Base-by-base conservation (phyloP, 441 rosid species). In the Melastoma candidum region DNA sequence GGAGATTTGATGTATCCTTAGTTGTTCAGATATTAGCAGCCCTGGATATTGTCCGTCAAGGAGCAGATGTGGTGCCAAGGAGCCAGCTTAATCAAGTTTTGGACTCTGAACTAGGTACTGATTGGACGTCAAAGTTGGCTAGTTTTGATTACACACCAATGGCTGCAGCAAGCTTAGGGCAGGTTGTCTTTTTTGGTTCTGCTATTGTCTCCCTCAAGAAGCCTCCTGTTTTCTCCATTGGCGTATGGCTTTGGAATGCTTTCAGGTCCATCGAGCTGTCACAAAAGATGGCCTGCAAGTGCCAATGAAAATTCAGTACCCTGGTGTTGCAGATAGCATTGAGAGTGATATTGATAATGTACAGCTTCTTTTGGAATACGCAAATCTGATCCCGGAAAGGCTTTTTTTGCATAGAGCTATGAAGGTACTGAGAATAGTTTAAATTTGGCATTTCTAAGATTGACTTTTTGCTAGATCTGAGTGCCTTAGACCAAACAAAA, bases 11-110 rank as follows among this genome's bases (percentile, higher is more conserved):
- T 1, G 8, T 32, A 32, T 32, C 41, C 8, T 9, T 71, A 49
- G 57, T 60, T 10, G n/a, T 56, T 3, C 70, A 92, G 98, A 88
- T 88, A 55, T 85, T 92, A 77, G 86, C 95, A 53, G 98, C 97
- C 68, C 59, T 92, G 71, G 95, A 92, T 69, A 81, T 79, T 54
- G 98, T 92, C 51, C 95, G 98, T 64, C 95, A 92, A 85, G 98
- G 98, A 62, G 98, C 98, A 44, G 98, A 92, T 74, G 94, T 92
- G 71, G 88, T 92, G 98, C 98, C 98, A 13, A 82, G 77, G 67
- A 79, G 77, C 66, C 98, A 92, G 61, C 95, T 92, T 9, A 70
- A 84, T 77, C 83, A 76, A 55, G 98, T 92, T 74, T 62, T 92
- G 79, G 84, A 75, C 61, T 74, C 85, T 59, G 98, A 88, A 61